Conservation (phyloP, 2,329 filamentous ascomycete genomes). For the Huntiella bhutanensis region DNA sequence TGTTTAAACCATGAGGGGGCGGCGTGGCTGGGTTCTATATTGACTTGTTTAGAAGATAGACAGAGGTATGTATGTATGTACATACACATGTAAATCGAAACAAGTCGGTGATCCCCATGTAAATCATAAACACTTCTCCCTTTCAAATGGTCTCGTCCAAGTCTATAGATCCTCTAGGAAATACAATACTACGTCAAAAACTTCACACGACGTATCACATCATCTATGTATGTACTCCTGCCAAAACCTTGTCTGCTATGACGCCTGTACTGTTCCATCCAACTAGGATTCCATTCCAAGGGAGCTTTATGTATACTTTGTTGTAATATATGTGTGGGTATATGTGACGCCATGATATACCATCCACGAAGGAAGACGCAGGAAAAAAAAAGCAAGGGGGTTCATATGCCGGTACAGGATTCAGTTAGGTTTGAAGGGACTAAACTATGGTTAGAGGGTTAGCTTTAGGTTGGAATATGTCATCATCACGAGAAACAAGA, state of each 20-base stretch:
- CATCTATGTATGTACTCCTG: not conserved
- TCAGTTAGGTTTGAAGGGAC: not conserved
- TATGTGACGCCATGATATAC: not conserved
- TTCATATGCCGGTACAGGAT: not conserved
- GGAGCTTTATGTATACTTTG: not conserved
- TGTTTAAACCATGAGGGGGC: not conserved
- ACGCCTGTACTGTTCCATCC: not conserved
- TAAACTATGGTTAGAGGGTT: slow-evolving; percentile 1
- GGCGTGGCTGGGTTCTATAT: not conserved
- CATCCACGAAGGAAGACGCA: too few species aligned
- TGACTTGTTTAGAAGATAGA: not conserved
- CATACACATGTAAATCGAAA: not conserved
- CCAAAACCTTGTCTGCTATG: not conserved
- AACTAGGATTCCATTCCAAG: not conserved
- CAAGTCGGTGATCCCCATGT: not conserved
- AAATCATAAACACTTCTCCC: not conserved
- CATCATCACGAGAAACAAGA: not conserved
- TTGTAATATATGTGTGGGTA: not conserved
- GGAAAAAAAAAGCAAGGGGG: too few species aligned
- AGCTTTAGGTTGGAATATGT: not conserved
- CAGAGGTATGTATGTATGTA: too few species aligned
- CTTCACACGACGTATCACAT: not conserved
- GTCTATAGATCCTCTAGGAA: not conserved
- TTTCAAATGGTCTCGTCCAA: not conserved
- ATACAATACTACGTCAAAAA: not conserved